These are phyloP conservation scores for Skeletonema marinoi DNA, from an alignment of 108 stramenopile species.

Conservation along the genomic window DNA sequence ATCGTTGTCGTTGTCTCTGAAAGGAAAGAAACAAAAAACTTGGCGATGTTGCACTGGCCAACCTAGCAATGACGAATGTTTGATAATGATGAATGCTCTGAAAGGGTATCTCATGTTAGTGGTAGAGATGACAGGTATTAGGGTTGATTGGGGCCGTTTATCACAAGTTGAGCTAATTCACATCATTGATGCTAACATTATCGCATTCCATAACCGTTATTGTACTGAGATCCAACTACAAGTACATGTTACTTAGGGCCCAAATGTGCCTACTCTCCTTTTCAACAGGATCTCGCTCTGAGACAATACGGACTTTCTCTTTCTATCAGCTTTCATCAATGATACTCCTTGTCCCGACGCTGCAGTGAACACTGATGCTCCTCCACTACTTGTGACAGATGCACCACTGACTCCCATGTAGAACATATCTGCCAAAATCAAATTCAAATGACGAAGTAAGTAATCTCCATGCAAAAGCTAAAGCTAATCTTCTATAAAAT, in stretches of 20 bases:
- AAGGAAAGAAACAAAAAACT: no score
- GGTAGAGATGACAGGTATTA: no score
- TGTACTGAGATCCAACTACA: no score
- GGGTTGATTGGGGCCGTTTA: no score
- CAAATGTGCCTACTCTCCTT: not conserved
- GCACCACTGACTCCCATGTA: not conserved
- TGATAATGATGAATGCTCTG: no score
- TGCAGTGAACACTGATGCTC: not conserved
- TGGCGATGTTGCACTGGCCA: no score
- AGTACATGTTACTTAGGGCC: not conserved
- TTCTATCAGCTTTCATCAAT: not conserved
- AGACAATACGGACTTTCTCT: not conserved
- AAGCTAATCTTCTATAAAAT: not conserved
- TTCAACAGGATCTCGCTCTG: not conserved
- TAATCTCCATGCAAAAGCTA: not conserved
- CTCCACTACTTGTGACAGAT: not conserved
- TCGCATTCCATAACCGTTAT: no score
- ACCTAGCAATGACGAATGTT: not conserved
- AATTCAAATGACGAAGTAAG: not conserved
- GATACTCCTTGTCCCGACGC: not conserved
- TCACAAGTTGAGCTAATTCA: no score
- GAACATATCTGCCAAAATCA: not conserved
- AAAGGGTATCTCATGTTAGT: no score
- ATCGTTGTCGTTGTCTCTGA: no score
- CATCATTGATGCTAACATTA: no score